Conservation (phyloP, 2,329 filamentous ascomycete genomes). For the Cytospora leucostoma region DNA sequence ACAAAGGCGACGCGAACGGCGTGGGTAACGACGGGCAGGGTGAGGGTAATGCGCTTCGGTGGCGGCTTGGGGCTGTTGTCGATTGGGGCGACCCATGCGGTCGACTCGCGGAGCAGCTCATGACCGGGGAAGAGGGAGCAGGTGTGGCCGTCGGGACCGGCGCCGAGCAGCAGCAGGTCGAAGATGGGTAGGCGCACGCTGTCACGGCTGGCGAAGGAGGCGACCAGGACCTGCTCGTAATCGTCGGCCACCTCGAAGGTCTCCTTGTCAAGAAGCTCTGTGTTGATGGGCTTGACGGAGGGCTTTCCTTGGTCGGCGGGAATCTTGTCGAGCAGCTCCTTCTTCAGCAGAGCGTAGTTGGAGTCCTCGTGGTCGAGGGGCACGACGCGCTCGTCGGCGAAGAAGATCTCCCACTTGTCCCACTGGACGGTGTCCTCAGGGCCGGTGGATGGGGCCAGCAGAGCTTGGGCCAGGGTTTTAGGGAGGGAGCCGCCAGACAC, state of each 20-base stretch:
- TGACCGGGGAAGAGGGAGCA: conserved; percentile 95
- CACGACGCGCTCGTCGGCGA: conserved; percentile 94
- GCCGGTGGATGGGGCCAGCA: conserved; percentile 60
- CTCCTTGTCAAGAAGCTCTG: conserved; percentile 61
- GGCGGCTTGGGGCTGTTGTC: conserved; percentile 95
- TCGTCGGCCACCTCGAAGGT: conserved; percentile 89
- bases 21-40: conserved; percentile 86
- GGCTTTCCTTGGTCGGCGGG: conserved; percentile 67
- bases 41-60: conserved; percentile 85
- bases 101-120: conserved; percentile 78
- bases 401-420: conserved; percentile 95
- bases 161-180: conserved; percentile 89
- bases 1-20: conserved; percentile 87
- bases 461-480: conserved; percentile 79
- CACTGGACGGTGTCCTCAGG: conserved; percentile 70
- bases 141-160: conserved; percentile 94
- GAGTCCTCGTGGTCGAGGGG: conserved; percentile 90
- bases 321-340: conserved; percentile 86
- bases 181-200: conserved; percentile 94
- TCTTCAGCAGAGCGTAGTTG: conserved; percentile 87
- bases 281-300: conserved; percentile 77
- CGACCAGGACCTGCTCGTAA: conserved; percentile 87
- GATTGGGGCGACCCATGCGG: conserved; percentile 90
- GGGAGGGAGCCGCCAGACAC: conserved; percentile 94
- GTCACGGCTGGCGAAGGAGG: conserved; percentile 85